Conservation (phyloP, 352 stramenopile species). For the Pythium diclinum region DNA sequence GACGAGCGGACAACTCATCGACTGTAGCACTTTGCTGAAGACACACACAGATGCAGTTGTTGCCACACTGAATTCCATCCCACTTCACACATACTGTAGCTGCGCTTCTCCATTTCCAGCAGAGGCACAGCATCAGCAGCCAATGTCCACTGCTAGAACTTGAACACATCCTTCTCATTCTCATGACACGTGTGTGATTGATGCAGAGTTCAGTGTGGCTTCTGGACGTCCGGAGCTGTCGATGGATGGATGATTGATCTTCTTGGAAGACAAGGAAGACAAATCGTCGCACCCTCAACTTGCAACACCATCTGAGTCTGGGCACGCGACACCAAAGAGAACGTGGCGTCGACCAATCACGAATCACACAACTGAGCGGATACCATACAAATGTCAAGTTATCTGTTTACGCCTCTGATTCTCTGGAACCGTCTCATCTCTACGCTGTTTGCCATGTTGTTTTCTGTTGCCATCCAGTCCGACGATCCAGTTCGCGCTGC, state of each 20-base stretch:
- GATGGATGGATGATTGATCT: neutral
- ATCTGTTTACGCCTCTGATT: neutral
- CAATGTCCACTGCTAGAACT: neutral
- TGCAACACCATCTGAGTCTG: slow-evolving; percentile 9
- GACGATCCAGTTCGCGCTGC: neutral
- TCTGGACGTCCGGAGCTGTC: neutral
- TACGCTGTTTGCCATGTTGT: neutral
- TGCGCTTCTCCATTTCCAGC: neutral
- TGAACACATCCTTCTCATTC: neutral
- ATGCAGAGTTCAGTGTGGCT: neutral
- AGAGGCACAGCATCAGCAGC: neutral
- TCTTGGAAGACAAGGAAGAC: neutral
- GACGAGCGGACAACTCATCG: neutral
- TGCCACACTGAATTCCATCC: neutral
- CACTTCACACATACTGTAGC: neutral
- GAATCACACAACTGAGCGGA: neutral
- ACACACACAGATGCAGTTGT: neutral
- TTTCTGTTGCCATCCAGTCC: neutral
- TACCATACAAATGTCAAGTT: neutral
- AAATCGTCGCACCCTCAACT: slow-evolving; percentile 7
- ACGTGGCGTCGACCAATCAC: slow-evolving; percentile 27
- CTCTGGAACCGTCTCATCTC: neutral
- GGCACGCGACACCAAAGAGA: neutral
- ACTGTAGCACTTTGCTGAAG: neutral
- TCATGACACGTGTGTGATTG: neutral